phyloP scores from a whole-genome alignment of 106 monocot genomes.

The Dactylorhiza incarnata region DNA sequence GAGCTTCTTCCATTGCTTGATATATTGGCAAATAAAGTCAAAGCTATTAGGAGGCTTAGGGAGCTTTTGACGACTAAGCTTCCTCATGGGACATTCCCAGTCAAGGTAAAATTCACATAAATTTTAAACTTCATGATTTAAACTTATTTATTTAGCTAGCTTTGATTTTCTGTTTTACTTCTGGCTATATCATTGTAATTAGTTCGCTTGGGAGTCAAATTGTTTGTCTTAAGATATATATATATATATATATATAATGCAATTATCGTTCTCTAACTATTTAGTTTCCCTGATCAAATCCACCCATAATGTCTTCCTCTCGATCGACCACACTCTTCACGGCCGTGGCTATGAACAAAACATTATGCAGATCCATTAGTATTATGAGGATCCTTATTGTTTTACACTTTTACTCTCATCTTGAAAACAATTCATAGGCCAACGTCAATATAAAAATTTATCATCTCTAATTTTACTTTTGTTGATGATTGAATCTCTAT shows the following conservation, averaged over 20 bases:
- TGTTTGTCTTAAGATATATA: neutral
- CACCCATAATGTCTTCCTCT: neutral
- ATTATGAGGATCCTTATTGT: too few relatives aligned
- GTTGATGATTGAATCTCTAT: too few relatives aligned
- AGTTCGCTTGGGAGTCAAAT: neutral
- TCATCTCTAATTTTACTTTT: too few relatives aligned
- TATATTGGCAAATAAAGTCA: conserved; percentile 92
- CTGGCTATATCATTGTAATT: neutral
- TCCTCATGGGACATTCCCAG: conserved; percentile 95
- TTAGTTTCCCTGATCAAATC: neutral
- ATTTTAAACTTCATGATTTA: neutral
- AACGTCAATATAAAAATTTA: too few relatives aligned
- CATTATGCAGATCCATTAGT: too few relatives aligned
- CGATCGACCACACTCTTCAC: too few relatives aligned
- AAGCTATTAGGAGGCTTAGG: conserved; percentile 90
- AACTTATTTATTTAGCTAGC: neutral
- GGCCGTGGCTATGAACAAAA: too few relatives aligned
- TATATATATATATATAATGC: neutral
- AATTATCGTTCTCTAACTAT: neutral
- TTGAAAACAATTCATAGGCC: too few relatives aligned
- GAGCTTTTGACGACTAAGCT: conserved; percentile 89
- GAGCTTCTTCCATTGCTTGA: conserved; percentile 92
- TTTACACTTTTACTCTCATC: too few relatives aligned
- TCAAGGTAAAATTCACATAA: conserved; percentile 54
- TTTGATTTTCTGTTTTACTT: neutral